A percentile compares a stretch with the other conserved stretches of the same genome.
Evolutionary conservation across 495 filamentous ascomycete genomes (phyloP).

Genomic region (Penicillium malachiteum): DNA sequence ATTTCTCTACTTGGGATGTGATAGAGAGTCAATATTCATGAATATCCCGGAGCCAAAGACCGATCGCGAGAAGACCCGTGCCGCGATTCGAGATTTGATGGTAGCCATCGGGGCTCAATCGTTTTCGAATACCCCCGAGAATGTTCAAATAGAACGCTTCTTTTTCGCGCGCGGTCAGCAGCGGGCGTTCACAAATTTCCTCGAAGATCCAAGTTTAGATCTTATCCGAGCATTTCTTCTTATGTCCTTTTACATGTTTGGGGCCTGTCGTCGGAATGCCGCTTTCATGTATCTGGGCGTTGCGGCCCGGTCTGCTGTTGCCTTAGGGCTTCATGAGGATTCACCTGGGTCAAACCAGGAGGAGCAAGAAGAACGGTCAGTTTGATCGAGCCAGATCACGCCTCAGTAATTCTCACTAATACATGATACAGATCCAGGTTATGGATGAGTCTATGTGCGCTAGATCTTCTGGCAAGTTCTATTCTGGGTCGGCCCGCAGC

Average conservation of each 20-base stretch:
- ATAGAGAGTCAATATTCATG: constrained; percentile 8
- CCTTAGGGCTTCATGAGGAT: constrained; percentile 40
- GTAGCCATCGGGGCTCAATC: constrained; percentile 46
- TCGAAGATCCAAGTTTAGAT: constrained; percentile 45
- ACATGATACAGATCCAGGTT: constrained; percentile 25
- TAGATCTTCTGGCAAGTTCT: constrained; percentile 45
- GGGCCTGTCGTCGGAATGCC: constrained; percentile 46
- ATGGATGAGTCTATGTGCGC: constrained; percentile 46
- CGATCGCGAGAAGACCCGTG: constrained; percentile 23
- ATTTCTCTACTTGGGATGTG: constrained; percentile 26
- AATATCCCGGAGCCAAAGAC: constrained; percentile 13
- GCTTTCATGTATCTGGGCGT: constrained; percentile 52
- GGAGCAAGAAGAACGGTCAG: constrained; percentile 28
- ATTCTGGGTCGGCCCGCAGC: constrained; percentile 42
- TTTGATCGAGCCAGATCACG: neutral
- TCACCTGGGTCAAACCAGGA: constrained; percentile 9
- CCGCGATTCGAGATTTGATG: constrained; percentile 37
- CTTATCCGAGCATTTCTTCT: constrained; percentile 40
- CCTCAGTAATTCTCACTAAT: neutral
- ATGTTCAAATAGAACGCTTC: constrained; percentile 26
- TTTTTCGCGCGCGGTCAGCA: constrained; percentile 42
- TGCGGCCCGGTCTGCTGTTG: constrained; percentile 41
- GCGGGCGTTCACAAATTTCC: constrained; percentile 34
- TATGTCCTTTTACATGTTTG: constrained; percentile 50
- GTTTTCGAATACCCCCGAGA: constrained; percentile 20